Evolutionary conservation across 805 yeast species (phyloP), one percentile per base, ranked within the genome.

Genomic region (Zygotorulaspora florentina): DNA sequence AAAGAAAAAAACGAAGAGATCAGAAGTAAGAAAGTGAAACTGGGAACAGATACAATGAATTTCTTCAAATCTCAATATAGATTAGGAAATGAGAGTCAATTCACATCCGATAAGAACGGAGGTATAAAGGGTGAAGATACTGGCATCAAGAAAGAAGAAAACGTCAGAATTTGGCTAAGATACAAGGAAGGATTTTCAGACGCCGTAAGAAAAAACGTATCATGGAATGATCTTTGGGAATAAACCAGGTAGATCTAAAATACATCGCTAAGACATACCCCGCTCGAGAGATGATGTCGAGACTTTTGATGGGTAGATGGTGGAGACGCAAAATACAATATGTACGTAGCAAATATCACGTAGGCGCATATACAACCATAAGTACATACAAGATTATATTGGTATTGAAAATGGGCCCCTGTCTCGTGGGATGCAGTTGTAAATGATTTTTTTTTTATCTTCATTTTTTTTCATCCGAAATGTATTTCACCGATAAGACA

Each of bases 161-260:
- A 42, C 58, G 58, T 64, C 26, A 68, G 79, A 55, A 73, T 80
- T 38, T 89, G 96, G 96, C 86, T 89, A n/a, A 87, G 85, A 59
- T 88, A 83, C 60, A 85, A 85, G 52, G 96, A 89, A 66, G 97
- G 97, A 0, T 89, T 84, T 58, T 85, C 95, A 4, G 85, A 87
- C 63, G 97, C 97, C 0, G 97, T 89, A 2, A 69, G 95, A 28
- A 87, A 87, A 57, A 85, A 83, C 43, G 79, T 89, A 18, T 77
- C 82, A 16, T 90, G 96, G 96, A 62, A 68, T 7, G 83, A 77
- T 44, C 64, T 89, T 18, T 86, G 68, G 68, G 52, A 58, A 28
- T 61, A 38, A 51, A 12, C 5, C 15, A 5, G 15, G 8, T 4
- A 8, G 15, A 29, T 29, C 3, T 6, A 12, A 20, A 20, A 4